phyloP scores from a whole-genome alignment of 768 basidiomycete species.

The Hydnomerulius pinastri region DNA sequence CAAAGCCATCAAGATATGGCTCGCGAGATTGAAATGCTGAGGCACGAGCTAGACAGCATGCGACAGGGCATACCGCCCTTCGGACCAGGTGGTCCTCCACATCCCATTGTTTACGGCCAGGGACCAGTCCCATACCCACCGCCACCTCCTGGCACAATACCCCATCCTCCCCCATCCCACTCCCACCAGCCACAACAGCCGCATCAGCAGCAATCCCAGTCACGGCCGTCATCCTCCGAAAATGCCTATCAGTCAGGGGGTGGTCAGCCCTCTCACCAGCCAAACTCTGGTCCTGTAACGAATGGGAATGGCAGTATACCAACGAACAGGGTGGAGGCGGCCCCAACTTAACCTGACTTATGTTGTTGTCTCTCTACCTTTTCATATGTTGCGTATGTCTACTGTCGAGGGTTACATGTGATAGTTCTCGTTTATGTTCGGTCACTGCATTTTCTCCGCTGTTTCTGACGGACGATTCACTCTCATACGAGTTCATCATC shows the following conservation, averaged over 20 bases:
- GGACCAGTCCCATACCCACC: conserved; percentile 49
- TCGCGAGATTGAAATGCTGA: conserved; percentile 75
- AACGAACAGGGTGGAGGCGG: conserved; percentile 44
- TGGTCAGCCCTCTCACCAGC: conserved; percentile 32
- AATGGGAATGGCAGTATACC: conserved; percentile 44
- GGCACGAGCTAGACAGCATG: conserved; percentile 68
- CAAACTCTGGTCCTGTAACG: conserved; percentile 34
- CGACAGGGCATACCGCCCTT: conserved; percentile 62
- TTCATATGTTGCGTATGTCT: conserved; percentile 6
- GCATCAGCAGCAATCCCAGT: conserved; percentile 39
- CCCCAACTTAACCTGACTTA: conserved; percentile 34
- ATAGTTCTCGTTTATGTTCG: conserved; percentile 21
- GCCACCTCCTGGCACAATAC: conserved; percentile 45
- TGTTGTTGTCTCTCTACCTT: conserved; percentile 2
- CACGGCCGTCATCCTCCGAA: conserved; percentile 66
- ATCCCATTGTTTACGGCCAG: conserved; percentile 54
- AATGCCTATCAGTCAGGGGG: conserved; percentile 50
- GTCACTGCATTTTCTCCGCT: conserved; percentile 22
- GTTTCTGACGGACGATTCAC: conserved; percentile 27
- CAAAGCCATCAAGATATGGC: conserved; percentile 74
- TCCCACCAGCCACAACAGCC: conserved; percentile 33
- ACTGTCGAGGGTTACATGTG: conserved; percentile 18
- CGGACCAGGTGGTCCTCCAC: conserved; percentile 48
- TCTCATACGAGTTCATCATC: conserved; percentile 18
- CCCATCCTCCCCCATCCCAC: conserved; percentile 39